Evolutionary conservation across 148 eudicot genomes (phyloP).

Genomic region (Talinum fruticosum): DNA sequence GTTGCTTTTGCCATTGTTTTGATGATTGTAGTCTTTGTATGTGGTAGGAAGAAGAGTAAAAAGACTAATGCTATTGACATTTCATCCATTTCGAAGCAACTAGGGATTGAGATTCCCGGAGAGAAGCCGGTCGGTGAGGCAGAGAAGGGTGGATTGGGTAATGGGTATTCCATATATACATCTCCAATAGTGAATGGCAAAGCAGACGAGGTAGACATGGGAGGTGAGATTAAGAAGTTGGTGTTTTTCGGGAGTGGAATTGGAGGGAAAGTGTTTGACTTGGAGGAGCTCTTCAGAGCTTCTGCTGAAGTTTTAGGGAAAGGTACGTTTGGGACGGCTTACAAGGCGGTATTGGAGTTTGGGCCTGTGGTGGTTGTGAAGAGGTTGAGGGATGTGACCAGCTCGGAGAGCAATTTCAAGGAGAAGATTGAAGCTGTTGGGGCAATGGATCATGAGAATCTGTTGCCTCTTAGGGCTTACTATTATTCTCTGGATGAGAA

Average conservation of each 20-base stretch:
- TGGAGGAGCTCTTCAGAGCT: conserved; percentile 80
- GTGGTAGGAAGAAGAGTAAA: conserved; percentile 42
- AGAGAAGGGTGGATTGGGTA: conserved; percentile 25
- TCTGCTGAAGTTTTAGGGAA: conserved; percentile 94
- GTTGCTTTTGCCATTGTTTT: conserved; percentile 45
- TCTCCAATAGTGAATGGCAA: conserved; percentile 31
- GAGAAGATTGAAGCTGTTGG: conserved; percentile 75
- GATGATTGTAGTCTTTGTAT: conserved; percentile 41
- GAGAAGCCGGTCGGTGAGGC: conserved; percentile 35
- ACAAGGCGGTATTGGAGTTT: conserved; percentile 74
- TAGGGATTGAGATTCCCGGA: conserved; percentile 36
- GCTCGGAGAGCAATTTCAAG: conserved; percentile 60
- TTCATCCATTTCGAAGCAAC: conserved; percentile 34
- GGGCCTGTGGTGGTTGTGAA: conserved; percentile 78
- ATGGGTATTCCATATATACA: conserved; percentile 36
- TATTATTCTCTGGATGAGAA: conserved; percentile 78
- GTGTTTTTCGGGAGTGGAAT: conserved; percentile 60
- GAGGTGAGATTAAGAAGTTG: conserved; percentile 47
- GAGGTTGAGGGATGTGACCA: conserved; percentile 74
- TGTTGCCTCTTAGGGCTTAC: conserved; percentile 85
- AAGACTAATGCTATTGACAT: conserved; percentile 44
- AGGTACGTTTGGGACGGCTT: conserved; percentile 89
- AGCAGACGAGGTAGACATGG: conserved; percentile 29
- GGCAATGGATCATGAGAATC: conserved; percentile 63
- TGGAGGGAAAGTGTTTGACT: conserved; percentile 51